Conservation (phyloP, 164 flowering plant species). For the Aristolochia fimbriata region DNA sequence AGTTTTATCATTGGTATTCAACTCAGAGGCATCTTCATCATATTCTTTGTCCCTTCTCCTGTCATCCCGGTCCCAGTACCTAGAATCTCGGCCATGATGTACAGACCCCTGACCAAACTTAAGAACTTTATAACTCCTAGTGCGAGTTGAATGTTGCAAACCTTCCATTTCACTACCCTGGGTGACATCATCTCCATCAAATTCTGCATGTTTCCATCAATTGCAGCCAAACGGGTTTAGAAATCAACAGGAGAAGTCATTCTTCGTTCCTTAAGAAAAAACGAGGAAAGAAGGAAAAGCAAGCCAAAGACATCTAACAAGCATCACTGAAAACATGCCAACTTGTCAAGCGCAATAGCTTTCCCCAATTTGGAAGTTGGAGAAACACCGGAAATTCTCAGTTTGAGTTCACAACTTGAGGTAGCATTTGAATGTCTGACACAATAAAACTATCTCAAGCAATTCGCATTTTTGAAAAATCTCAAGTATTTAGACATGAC, state of each 20-base stretch:
- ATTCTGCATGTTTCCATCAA: constrained; percentile 33
- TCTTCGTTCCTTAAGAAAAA: neutral
- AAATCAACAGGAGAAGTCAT: neutral
- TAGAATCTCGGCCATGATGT: constrained; percentile 68
- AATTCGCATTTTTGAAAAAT: too few relatives aligned
- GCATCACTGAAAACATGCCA: too few relatives aligned
- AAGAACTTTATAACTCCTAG: constrained; percentile 33
- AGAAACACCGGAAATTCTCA: too few relatives aligned
- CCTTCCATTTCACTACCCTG: constrained; percentile 41
- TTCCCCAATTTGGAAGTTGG: too few relatives aligned
- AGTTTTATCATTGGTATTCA: constrained; percentile 8
- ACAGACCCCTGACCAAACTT: constrained; percentile 68
- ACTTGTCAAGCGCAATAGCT: too few relatives aligned
- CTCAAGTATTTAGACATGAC: too few relatives aligned
- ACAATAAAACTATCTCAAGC: too few relatives aligned
- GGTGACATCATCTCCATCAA: constrained; percentile 37
- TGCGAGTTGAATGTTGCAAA: constrained; percentile 59
- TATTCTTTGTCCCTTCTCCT: constrained; percentile 91
- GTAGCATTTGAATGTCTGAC: too few relatives aligned
- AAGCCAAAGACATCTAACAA: too few relatives aligned
- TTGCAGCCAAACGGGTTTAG: neutral
- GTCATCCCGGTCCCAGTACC: constrained; percentile 96
- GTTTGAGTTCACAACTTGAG: too few relatives aligned
- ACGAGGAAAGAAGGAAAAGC: neutral
- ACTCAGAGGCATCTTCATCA: constrained; percentile 50